Base-by-base conservation (phyloP, 1,284 basidiomycete species). In the Fomitopsis palustris region DNA sequence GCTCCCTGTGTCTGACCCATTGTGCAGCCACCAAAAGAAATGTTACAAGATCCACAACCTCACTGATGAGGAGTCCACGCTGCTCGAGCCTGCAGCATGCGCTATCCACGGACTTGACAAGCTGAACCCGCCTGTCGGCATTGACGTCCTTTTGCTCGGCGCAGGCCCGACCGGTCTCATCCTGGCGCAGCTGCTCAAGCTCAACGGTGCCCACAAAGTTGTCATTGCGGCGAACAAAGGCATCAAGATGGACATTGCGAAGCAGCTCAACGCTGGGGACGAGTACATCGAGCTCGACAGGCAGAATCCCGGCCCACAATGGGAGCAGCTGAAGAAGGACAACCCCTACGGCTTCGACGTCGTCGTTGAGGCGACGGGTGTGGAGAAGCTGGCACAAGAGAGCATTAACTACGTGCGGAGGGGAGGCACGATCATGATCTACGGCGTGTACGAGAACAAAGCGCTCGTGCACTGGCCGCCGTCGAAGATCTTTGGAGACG, bases 51-150 rank as follows among this genome's bases (percentile, higher is more conserved):
- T 95, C 70, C 74, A 88, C 68, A 94, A 94, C 74, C 80, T 95
- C 47, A 82, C 86, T n/a, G 92, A 95, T 67, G 88, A 92, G 73
- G 91, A 95, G 67, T 88, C 93, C 0, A 93, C 91, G 4, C 81
- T 95, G n/a, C 77, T 95, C 56, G 93, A 95, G 72, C 93, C 93
- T 19, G 89, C 92, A 4, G 87, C 92, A 16, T 95, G 93, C 70
- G 93, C 93, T 17, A 83, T 95, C 56, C 93, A 95, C 74, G 93
- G 93, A 14, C 81, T 93, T 61, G 93, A 95, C 77, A 92, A 91
- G 70, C 81, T 95, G 56, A 81, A 80, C 61, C 85, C 90, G 29
- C 81, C 87, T 17, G 88, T 93, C 61, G 93, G 93, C 38, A 77
- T 87, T 49, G 89, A 92, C 58, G 90, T 86, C 16, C 81, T 95